Evolutionary conservation across 176 grass and related monocot species (phyloP).

Genomic region (Chrysopogon serrulatus): DNA sequence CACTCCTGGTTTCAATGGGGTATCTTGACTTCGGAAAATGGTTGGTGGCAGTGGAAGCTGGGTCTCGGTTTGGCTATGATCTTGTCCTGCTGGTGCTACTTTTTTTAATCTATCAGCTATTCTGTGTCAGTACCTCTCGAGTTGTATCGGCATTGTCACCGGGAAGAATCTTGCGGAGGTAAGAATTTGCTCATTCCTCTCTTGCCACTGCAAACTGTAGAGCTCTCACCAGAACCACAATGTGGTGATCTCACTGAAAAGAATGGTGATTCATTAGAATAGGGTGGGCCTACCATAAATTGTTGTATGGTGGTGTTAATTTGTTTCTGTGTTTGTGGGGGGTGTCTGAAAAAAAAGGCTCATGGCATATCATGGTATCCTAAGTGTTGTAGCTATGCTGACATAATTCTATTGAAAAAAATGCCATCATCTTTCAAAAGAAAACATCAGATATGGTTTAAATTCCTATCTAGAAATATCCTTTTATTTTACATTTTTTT

Average conservation of each 20-base stretch:
- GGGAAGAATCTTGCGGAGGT: slow-evolving; percentile 86
- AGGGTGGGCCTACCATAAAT: background rate
- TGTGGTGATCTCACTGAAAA: background rate
- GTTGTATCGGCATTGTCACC: slow-evolving; percentile 65
- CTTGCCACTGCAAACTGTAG: background rate
- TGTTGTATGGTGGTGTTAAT: background rate
- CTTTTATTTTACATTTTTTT: background rate
- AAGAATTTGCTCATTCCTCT: background rate
- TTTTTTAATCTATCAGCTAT: slow-evolving; percentile 79
- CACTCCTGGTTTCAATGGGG: slow-evolving; percentile 72
- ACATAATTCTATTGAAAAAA: background rate
- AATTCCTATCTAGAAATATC: background rate
- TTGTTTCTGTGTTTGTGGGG: background rate
- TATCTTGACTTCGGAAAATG: slow-evolving; percentile 91
- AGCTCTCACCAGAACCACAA: no score
- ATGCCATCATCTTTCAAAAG: background rate
- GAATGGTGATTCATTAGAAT: background rate
- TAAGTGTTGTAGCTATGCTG: background rate
- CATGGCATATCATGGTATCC: background rate
- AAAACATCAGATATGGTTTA: background rate
- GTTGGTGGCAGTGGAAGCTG: slow-evolving; percentile 57
- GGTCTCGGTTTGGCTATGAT: slow-evolving; percentile 71
- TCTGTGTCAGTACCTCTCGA: slow-evolving; percentile 70
- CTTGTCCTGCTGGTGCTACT: slow-evolving; percentile 65
- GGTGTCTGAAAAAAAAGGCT: background rate